Conservation (phyloP, 169 alveolate genomes). For the Neospora caninum region DNA sequence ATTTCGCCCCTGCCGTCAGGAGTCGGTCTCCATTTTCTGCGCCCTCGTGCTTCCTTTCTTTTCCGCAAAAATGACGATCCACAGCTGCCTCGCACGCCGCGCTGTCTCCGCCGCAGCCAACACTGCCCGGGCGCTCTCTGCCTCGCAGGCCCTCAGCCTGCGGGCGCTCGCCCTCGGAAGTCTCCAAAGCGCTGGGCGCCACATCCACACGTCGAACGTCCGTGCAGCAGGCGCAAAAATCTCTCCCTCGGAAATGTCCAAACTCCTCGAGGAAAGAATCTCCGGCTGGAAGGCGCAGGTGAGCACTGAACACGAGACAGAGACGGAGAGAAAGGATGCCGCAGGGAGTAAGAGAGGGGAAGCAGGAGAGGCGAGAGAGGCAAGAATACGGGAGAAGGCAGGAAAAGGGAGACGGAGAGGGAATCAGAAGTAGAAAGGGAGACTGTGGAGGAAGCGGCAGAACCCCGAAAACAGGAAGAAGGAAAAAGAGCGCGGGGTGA, state of each 20-base stretch:
- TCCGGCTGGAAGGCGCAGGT: conserved; percentile 80
- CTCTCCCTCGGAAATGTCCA: conserved; percentile 87
- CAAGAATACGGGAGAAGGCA: too few relatives aligned
- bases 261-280: conserved; percentile 81
- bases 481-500: too few relatives aligned
- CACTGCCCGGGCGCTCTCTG: not conserved
- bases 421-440: too few relatives aligned
- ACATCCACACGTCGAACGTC: conserved; percentile 44
- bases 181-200: not conserved
- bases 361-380: too few relatives aligned
- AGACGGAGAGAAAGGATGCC: too few relatives aligned
- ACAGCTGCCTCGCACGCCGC: not conserved
- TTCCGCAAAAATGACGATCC: not conserved
- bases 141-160: not conserved
- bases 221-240: conserved; percentile 76
- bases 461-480: too few relatives aligned
- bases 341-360: too few relatives aligned
- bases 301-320: not conserved
- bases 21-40: too few relatives aligned
- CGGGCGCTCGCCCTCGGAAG: not conserved
- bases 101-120: not conserved
- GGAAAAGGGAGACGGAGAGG: too few relatives aligned
- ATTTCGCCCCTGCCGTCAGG: too few relatives aligned
- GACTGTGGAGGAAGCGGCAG: too few relatives aligned
- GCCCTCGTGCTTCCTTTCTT: not conserved